A percentile compares a stretch with the other conserved stretches of the same genome.
Conservation (phyloP, 192 early-diverging fungal species). For the Podila clonocystis region DNA sequence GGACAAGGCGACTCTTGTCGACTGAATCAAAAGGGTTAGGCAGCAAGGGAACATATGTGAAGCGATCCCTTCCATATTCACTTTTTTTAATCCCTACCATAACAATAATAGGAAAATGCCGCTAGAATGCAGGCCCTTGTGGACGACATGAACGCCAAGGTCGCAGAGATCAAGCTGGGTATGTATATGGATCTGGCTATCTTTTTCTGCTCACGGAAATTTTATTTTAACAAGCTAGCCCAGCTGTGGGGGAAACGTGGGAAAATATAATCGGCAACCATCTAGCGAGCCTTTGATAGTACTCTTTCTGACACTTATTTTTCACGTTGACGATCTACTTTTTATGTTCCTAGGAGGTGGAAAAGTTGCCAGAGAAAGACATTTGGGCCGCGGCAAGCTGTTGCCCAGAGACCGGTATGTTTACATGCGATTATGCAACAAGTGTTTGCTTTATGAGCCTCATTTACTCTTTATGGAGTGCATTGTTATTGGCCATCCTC, state of each 20-base stretch:
- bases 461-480: slow-evolving; percentile 6
- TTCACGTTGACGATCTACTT: background rate
- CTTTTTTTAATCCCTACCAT: background rate
- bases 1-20: background rate
- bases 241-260: background rate
- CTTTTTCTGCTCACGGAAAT: background rate
- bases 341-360: slow-evolving; percentile 75
- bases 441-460: slow-evolving; percentile 1
- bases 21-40: background rate
- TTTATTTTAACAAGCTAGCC: slow-evolving; percentile 9
- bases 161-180: slow-evolving; percentile 82
- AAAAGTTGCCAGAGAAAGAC: slow-evolving; percentile 82
- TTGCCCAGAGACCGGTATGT: slow-evolving; percentile 87
- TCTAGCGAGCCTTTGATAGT: background rate
- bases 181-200: slow-evolving; percentile 11
- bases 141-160: slow-evolving; percentile 68
- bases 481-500: background rate
- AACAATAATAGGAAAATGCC: slow-evolving; percentile 74
- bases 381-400: slow-evolving; percentile 86
- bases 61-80: no score
- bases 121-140: slow-evolving; percentile 73
- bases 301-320: background rate
- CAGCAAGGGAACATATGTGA: no score
- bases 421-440: background rate
- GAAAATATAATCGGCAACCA: background rate